Evolutionary conservation across 306 rosid species (phyloP), one percentile per base, ranked within the genome.

Genomic region (Bauhinia variegata): DNA sequence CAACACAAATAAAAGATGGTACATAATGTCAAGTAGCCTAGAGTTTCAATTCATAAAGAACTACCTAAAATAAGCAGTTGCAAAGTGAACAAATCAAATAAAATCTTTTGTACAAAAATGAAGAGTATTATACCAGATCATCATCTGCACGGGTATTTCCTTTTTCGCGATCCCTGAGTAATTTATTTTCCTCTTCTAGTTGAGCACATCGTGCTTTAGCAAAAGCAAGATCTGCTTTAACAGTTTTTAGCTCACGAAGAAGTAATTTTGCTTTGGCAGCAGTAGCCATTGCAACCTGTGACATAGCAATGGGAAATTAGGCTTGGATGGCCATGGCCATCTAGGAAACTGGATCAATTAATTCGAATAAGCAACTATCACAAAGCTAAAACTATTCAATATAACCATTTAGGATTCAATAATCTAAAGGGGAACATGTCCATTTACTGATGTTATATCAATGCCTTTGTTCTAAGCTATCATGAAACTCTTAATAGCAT

Each of bases 261-360:
- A 95, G 88, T 74, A 90, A 47, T 79, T 95, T 95, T 61, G 99
- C 99, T 79, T 95, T 95, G 63, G 97, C 97, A 72, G 99, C 96
- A 18, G 99, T 90, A 44, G 99, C 99, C 99, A 95, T 80, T 18
- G 97, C 97, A 76, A 95, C 97, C 99, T 95, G 85, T 23, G 70
- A 55, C 32, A 46, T 34, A 36, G 63, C 52, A 72, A 67, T 63
- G 30, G 51, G 74, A 74, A 64, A 48, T 78, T 42, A 52, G 64
- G 77, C 79, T 61, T 59, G 54, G 54, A 19, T 51, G n/a, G n/a
- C n/a, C n/a, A n/a, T n/a, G 6, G 10, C 66, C 54, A 42, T 67
- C 59, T 46, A 15, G 62, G 41, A 63, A n/a, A n/a, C n/a, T n/a
- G n/a, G n/a, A n/a, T n/a, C n/a, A n/a, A 16, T 15, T 34, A 12